phyloP scores from a whole-genome alignment of 768 basidiomycete genomes.

The Cantharellus anzutake region DNA sequence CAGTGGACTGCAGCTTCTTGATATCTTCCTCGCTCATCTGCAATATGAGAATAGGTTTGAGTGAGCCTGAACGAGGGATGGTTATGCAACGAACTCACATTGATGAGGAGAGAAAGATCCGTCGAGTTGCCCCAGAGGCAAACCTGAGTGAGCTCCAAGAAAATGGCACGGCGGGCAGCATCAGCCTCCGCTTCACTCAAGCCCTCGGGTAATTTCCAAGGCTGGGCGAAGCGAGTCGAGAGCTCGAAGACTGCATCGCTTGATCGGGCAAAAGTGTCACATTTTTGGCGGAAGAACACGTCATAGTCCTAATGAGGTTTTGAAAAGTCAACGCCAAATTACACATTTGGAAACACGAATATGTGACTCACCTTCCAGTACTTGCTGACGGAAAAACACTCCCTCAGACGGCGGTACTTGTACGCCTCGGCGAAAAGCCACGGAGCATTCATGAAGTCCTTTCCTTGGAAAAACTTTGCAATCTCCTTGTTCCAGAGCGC shows the following conservation, averaged over 20 bases:
- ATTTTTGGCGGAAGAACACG: constrained; percentile 65
- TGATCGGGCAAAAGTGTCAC: constrained; percentile 91
- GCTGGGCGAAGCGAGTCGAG: constrained; percentile 77
- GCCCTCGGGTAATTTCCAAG: constrained; percentile 42
- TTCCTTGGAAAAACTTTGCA: constrained; percentile 81
- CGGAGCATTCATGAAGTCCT: constrained; percentile 84
- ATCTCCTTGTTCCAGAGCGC: constrained; percentile 96
- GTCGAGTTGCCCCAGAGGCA: constrained; percentile 97
- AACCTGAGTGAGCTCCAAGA: constrained; percentile 86
- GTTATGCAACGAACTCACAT: constrained; percentile 19
- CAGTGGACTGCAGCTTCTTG: constrained; percentile 87
- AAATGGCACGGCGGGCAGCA: constrained; percentile 52
- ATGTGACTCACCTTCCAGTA: constrained; percentile 36
- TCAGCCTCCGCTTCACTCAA: constrained; percentile 23
- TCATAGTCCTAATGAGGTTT: constrained; percentile 38
- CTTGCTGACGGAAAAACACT: constrained; percentile 83
- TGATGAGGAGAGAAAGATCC: constrained; percentile 83
- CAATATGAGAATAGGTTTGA: background rate
- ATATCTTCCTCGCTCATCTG: constrained; percentile 92
- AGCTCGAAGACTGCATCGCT: constrained; percentile 84
- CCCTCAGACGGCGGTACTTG: constrained; percentile 79
- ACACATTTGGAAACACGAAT: background rate
- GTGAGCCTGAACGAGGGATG: background rate
- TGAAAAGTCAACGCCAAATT: background rate
- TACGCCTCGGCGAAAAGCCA: constrained; percentile 95